Conservation (phyloP, 805 yeast genomes). For the Wickerhamomyces sydowiorum region DNA sequence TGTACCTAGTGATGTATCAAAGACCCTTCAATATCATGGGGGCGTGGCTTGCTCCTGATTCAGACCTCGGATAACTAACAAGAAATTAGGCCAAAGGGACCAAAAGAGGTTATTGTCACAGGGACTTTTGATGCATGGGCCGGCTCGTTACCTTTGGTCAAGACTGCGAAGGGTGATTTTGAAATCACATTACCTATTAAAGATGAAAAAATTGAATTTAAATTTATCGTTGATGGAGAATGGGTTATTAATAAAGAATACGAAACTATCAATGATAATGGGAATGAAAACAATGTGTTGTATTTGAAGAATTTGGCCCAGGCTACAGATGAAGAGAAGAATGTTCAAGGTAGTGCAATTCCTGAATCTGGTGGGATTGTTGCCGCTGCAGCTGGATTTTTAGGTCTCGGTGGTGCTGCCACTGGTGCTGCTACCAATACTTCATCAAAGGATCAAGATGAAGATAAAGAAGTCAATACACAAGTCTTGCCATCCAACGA, state of each 20-base stretch:
- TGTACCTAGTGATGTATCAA: background rate
- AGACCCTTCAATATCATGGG: too few relatives aligned
- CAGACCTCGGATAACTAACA: background rate
- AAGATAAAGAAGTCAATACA: constrained; percentile 18
- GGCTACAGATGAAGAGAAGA: constrained; percentile 3
- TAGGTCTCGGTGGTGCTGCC: constrained; percentile 8
- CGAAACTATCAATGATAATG: constrained; percentile 37
- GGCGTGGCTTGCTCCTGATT: background rate
- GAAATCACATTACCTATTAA: constrained; percentile 52
- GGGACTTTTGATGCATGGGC: constrained; percentile 71
- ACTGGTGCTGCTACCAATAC: constrained; percentile 23
- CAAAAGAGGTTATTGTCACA: constrained; percentile 54
- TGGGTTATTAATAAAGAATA: constrained; percentile 44
- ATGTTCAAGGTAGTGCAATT: constrained; percentile 18
- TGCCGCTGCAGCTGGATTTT: constrained; percentile 4
- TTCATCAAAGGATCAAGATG: constrained; percentile 5
- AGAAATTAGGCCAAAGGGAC: constrained; percentile 41
- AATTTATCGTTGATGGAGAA: constrained; percentile 65
- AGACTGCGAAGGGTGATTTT: constrained; percentile 56
- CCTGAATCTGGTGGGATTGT: constrained; percentile 45
- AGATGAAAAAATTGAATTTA: constrained; percentile 37
- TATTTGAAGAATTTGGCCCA: constrained; percentile 17
- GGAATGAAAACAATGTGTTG: constrained; percentile 33
- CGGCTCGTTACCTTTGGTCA: constrained; percentile 52
- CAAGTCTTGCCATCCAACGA: constrained; percentile 37